These are phyloP conservation scores for Candida ponderosae DNA, from an alignment of 805 yeast genomes.

Conservation along the genomic window DNA sequence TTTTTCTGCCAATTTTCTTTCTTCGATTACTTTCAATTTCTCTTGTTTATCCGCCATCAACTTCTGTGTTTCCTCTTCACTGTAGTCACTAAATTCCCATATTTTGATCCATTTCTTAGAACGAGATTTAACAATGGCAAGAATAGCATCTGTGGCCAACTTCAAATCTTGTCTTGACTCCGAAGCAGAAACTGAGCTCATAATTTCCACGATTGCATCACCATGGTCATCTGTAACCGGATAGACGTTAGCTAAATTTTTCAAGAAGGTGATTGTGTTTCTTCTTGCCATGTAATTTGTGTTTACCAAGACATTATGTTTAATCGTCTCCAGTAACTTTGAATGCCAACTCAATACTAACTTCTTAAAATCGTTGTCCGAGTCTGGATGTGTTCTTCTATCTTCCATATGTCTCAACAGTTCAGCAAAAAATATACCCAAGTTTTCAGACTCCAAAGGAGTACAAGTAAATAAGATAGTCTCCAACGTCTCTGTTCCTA, in stretches of 20 bases:
- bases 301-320: slow-evolving; percentile 21
- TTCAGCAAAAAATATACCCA: slow-evolving; percentile 66
- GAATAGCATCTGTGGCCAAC: slow-evolving; percentile 64
- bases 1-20: not conserved
- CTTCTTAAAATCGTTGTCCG: slow-evolving; percentile 23
- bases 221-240: slow-evolving; percentile 69
- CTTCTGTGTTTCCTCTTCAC: slow-evolving; percentile 31
- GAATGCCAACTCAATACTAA: slow-evolving; percentile 48
- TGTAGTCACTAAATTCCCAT: slow-evolving; percentile 50
- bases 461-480: slow-evolving; percentile 65
- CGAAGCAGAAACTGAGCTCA: slow-evolving; percentile 37
- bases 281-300: slow-evolving; percentile 70
- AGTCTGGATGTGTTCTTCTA: slow-evolving; percentile 31
- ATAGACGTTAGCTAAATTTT: slow-evolving; percentile 51
- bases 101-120: slow-evolving; percentile 40
- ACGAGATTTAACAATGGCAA: slow-evolving; percentile 56
- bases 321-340: slow-evolving; percentile 27
- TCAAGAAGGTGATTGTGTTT: slow-evolving; percentile 72
- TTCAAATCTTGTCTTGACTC: slow-evolving; percentile 78
- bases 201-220: slow-evolving; percentile 34
- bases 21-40: slow-evolving; percentile 8
- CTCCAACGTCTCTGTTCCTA: slow-evolving; percentile 39
- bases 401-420: slow-evolving; percentile 38
- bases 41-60: slow-evolving; percentile 12
- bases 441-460: slow-evolving; percentile 69